Conservation (phyloP, 306 rosid genomes). For the Crataegus laevigata region DNA sequence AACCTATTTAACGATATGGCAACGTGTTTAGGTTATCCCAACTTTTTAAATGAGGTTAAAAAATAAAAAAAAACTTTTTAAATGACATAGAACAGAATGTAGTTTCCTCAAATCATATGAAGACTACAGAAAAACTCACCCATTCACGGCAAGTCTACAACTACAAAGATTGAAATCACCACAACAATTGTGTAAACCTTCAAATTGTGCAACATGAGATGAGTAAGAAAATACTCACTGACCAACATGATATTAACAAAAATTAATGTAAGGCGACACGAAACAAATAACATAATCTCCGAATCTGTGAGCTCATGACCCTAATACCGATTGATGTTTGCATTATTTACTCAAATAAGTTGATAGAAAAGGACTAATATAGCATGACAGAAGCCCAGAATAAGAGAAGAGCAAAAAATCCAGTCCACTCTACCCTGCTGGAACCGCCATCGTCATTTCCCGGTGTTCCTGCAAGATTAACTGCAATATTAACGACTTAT, state of each 20-base stretch:
- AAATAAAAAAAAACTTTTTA: too few relatives aligned
- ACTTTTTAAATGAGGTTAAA: too few relatives aligned
- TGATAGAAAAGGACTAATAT: constrained; percentile 10
- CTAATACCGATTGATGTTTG: not conserved
- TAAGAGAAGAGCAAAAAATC: constrained; percentile 34
- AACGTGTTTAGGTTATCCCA: too few relatives aligned
- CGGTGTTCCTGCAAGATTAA: constrained; percentile 14
- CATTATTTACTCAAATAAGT: constrained; percentile 12
- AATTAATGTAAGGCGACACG: constrained; percentile 6
- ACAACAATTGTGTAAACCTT: not conserved
- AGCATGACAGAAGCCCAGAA: constrained; percentile 34
- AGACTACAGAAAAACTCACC: too few relatives aligned
- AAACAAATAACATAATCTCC: constrained; percentile 7
- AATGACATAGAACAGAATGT: too few relatives aligned
- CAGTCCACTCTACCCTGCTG: constrained; percentile 30
- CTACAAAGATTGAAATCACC: not conserved
- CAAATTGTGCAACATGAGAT: not conserved
- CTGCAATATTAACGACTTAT: not conserved
- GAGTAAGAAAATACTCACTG: not conserved
- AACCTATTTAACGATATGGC: too few relatives aligned
- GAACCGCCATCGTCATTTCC: constrained; percentile 18
- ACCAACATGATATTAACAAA: constrained; percentile 13
- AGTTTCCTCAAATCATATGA: too few relatives aligned
- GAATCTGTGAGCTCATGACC: not conserved
- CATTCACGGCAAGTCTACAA: too few relatives aligned